Conservation (phyloP, 2,329 filamentous ascomycete species). For the Epichloe hybrida region DNA sequence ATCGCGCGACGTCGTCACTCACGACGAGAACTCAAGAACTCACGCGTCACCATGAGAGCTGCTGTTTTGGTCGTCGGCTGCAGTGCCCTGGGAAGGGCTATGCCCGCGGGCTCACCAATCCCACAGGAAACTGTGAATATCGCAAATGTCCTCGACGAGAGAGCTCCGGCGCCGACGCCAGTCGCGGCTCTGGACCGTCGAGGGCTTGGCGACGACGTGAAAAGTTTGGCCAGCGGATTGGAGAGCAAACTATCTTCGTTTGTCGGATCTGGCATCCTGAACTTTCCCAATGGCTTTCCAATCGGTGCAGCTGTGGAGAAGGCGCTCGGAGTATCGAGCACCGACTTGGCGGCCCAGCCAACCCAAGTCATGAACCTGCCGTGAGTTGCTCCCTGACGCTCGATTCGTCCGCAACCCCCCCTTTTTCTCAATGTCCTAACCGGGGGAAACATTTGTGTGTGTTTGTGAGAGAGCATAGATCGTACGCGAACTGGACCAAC, state of each 20-base stretch:
- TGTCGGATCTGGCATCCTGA: conserved; percentile 49
- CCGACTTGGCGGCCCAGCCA: conserved; percentile 46
- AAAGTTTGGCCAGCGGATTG: conserved; percentile 35
- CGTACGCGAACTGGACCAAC: conserved; percentile 67
- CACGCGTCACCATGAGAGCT: neutral
- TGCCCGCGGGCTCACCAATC: neutral
- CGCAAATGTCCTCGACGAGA: conserved; percentile 2
- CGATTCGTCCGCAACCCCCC: neutral
- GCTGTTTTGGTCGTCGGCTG: neutral
- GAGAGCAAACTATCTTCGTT: conserved; percentile 45
- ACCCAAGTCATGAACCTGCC: conserved; percentile 61
- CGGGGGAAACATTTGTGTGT: neutral
- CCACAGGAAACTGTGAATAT: neutral
- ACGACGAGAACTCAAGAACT: neutral
- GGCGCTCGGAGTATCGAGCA: conserved; percentile 44
- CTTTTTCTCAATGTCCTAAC: neutral
- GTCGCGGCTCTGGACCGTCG: conserved; percentile 15
- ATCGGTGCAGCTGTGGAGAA: conserved; percentile 46
- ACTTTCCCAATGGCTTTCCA: conserved; percentile 55
- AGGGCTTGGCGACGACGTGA: conserved; percentile 27
- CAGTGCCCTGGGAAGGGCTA: neutral
- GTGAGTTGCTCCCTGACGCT: conserved; percentile 16
- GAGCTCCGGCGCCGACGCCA: conserved; percentile 14
- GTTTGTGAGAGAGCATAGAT: conserved; percentile 17
- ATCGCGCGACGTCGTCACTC: neutral